phyloP scores from a whole-genome alignment of 2,329 filamentous ascomycete species.

The Trichophyton equinum region DNA sequence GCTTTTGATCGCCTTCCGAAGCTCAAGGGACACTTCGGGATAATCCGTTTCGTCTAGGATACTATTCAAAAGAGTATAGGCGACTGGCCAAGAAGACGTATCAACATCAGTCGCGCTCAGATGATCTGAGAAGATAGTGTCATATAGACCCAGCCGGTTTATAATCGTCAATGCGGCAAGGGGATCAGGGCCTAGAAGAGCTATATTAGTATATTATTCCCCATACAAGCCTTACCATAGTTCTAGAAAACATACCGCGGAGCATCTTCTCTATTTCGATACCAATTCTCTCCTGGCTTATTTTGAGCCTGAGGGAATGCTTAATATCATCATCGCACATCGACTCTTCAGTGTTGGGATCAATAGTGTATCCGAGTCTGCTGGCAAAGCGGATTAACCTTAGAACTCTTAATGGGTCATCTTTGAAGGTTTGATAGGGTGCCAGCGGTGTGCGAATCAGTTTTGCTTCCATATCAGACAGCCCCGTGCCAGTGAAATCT shows the following conservation, averaged over 20 bases:
- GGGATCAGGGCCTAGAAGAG: constrained; percentile 27
- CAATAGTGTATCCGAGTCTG: constrained; percentile 66
- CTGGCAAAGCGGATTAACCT: constrained; percentile 84
- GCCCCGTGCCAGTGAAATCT: constrained; percentile 65
- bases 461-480: constrained; percentile 58
- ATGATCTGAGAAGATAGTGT: constrained; percentile 32
- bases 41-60: constrained; percentile 29
- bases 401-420: constrained; percentile 79
- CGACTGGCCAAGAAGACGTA: constrained; percentile 46
- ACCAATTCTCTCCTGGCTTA: constrained; percentile 80
- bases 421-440: constrained; percentile 83
- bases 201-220: not conserved
- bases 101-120: constrained; percentile 43
- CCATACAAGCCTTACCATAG: not conserved
- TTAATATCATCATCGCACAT: constrained; percentile 76
- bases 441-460: constrained; percentile 77
- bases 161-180: constrained; percentile 28
- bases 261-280: constrained; percentile 88
- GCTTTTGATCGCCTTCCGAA: constrained; percentile 20
- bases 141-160: constrained; percentile 27
- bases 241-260: constrained; percentile 40
- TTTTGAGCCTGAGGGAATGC: constrained; percentile 68
- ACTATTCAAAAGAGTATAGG: constrained; percentile 51
- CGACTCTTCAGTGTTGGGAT: constrained; percentile 51
- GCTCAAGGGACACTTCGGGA: constrained; percentile 37